Conservation (phyloP, 495 filamentous ascomycete genomes). For the Rhypophila decipiens region DNA sequence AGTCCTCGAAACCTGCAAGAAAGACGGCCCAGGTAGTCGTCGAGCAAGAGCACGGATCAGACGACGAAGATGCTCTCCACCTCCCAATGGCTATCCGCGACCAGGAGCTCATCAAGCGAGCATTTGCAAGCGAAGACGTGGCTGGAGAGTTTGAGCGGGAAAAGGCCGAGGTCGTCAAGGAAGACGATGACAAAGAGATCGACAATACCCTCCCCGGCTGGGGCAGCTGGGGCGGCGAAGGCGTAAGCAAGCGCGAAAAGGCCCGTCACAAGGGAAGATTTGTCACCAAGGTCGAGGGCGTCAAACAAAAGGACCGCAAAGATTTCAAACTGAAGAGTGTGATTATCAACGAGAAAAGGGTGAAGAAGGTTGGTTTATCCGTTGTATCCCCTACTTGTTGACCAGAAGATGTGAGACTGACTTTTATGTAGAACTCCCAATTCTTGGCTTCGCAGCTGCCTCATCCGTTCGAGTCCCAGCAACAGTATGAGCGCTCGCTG, state of each 20-base stretch:
- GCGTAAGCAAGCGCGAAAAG: constrained; percentile 59
- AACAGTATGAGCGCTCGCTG: constrained; percentile 87
- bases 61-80: constrained; percentile 52
- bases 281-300: constrained; percentile 66
- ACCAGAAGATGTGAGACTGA: constrained; percentile 23
- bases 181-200: constrained; percentile 78
- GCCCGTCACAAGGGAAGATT: constrained; percentile 51
- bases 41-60: constrained; percentile 51
- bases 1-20: constrained; percentile 1
- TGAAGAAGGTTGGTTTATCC: constrained; percentile 67
- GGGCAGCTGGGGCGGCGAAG: constrained; percentile 81
- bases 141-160: constrained; percentile 73
- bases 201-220: constrained; percentile 87
- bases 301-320: constrained; percentile 68
- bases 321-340: constrained; percentile 75
- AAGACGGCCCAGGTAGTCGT: constrained; percentile 17
- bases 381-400: not conserved
- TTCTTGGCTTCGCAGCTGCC: constrained; percentile 80
- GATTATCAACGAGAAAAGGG: constrained; percentile 86
- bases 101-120: constrained; percentile 72
- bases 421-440: constrained; percentile 61
- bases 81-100: constrained; percentile 64
- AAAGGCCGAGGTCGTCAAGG: constrained; percentile 63
- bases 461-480: constrained; percentile 74
- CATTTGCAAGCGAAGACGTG: constrained; percentile 90